These are phyloP conservation scores for Pleurotus cornucopiae DNA, from an alignment of 768 basidiomycete species.

Conservation along the genomic window DNA sequence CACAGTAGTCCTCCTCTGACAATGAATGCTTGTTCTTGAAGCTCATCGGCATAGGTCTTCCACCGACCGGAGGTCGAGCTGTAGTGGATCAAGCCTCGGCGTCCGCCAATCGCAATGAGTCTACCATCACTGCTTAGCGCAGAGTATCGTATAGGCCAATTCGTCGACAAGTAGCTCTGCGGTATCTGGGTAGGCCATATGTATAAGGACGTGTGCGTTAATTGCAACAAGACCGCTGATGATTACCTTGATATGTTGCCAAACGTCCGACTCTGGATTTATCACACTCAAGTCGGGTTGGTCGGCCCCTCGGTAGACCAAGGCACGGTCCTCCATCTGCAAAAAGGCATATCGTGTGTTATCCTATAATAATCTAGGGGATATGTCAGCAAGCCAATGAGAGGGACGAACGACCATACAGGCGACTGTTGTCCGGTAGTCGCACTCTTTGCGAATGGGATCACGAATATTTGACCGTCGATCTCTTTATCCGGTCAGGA, in stretches of 20 bases:
- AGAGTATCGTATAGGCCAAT: conserved; percentile 94
- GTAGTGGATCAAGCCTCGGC: conserved; percentile 88
- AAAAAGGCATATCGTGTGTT: conserved; percentile 95
- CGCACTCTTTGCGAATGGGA: conserved; percentile 95
- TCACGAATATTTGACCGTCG: conserved; percentile 72
- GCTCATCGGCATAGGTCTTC: conserved; percentile 80
- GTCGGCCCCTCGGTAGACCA: conserved; percentile 93
- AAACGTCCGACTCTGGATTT: conserved; percentile 96
- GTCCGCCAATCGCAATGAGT: conserved; percentile 88
- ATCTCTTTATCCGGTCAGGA: conserved; percentile 31
- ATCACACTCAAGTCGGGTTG: conserved; percentile 98
- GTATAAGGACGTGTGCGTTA: background rate
- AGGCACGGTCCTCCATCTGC: conserved; percentile 90
- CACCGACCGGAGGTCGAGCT: conserved; percentile 92
- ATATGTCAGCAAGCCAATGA: background rate
- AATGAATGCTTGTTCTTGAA: conserved; percentile 81
- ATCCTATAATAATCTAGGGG: conserved; percentile 48
- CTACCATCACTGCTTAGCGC: conserved; percentile 88
- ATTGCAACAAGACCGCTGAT: background rate
- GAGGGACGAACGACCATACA: conserved; percentile 37
- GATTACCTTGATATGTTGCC: conserved; percentile 89
- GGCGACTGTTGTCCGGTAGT: conserved; percentile 89
- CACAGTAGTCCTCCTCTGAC: conserved; percentile 92
- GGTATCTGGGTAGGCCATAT: conserved; percentile 62
- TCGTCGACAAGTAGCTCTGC: conserved; percentile 77